Evolutionary conservation across 768 basidiomycete species (phyloP), one percentile per base, ranked within the genome.

Genomic region (Pleurotus ostreatus): DNA sequence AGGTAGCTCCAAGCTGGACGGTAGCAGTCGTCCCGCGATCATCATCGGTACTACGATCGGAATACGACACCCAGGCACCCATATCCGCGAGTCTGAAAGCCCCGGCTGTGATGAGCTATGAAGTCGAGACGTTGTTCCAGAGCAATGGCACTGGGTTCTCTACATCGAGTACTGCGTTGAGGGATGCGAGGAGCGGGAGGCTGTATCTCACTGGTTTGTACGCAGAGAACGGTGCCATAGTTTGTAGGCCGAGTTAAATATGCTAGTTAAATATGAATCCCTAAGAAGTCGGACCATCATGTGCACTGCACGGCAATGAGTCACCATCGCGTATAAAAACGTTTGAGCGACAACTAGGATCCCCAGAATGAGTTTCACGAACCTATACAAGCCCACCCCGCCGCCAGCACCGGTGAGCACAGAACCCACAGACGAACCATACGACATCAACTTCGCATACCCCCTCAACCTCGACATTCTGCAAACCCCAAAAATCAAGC

Each of bases 51-150:
- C 41, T 22, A 15, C n/a, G 20, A 34, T 34, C 30, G 20, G 55
- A 59, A 20, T 80, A 73, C 49, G 82, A 84, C 55, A 30, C 48
- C 3, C 66, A 70, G 6, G 82, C 81, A 3, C 82, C 84, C 0
- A 64, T 80, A 39, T 75, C 85, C 0, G 76, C 74, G 37, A 73
- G 66, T 55, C 65, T 63, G 45, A 75, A 78, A 46, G 74, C 78
- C 0, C 64, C 74, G 0, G 61, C 65, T 13, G 64, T 71, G 23
- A 59, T 58, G 8, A 70, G 70, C 1, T 71, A 78, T 61, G 73
- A 75, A 34, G 55, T 88, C 26, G 73, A 78, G 62, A 88, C 88
- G 0, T 59, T 90, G n/a, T 89, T 87, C 70, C 88, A 87, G 70
- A 89, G 88, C 61, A 74, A 84, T 58, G 88, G 88, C n/a, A 72